Base-by-base conservation (phyloP, 164 flowering plant genomes). In the Magnolia officinalis region DNA sequence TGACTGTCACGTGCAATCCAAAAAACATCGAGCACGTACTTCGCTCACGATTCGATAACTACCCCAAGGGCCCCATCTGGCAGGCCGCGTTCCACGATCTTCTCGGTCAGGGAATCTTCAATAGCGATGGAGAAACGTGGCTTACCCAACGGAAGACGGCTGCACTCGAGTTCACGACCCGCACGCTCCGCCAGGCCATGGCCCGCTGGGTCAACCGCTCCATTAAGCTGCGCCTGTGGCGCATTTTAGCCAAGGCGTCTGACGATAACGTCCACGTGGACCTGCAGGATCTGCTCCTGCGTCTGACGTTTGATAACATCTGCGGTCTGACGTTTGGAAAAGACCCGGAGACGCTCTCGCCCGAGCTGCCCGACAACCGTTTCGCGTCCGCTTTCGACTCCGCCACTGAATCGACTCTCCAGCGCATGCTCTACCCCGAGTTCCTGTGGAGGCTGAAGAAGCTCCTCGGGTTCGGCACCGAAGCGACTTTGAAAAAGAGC, bases 121-220 rank as follows among this genome's bases (percentile, higher is more conserved):
- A 94, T 80, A 86, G 88, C 75, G 97, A 94, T 63, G 97, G 98
- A 0, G 93, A 92, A 0, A 88, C 93, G 16, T 94, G 98, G 98
- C 87, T 92, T 0, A 80, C 90, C 19, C 98, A 94, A 55, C 81
- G 98, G 26, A 91, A 94, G 63, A 91, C 97, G 0, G 96, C 98
- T 0, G 97, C 97, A 14, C 88, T 93, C 0, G 98, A 94, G 87
- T 94, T 94, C 86, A 94, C 98, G 0, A 94, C 98, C 0, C 74
- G 98, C 75, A 94, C 98, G 2, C 89, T 94, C 9, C 86, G 96
- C 7, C 95, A 88, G 73, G 96, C 98, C 77, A 94, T 92, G 98
- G 90, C 86, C 6, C 86, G 98, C 70, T 94, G 98, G 98, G 98
- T 94, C 73, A 90, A 81, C 87, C 83, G 92, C 70, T 85, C 98